phyloP scores from a whole-genome alignment of 345 rosid genomes.

The Erysimum cheiranthoides region DNA sequence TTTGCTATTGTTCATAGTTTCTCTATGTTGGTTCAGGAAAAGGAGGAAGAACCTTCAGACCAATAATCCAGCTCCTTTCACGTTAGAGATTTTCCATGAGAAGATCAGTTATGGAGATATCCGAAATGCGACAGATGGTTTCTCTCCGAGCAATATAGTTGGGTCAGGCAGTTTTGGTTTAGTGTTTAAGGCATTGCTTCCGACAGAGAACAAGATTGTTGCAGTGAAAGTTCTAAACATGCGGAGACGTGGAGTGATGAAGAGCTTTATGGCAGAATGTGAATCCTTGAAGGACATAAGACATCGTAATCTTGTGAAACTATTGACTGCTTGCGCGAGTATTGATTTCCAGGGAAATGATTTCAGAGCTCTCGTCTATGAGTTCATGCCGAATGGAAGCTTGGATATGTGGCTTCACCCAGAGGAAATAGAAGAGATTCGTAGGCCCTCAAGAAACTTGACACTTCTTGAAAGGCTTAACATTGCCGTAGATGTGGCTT shows the following conservation, averaged over 20 bases:
- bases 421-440: neutral
- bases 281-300: constrained; percentile 43
- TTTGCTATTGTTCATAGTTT: neutral
- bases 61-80: neutral
- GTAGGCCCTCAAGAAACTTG: constrained; percentile 2
- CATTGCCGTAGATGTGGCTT: constrained; percentile 40
- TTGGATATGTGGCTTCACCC: constrained; percentile 51
- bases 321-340: constrained; percentile 55
- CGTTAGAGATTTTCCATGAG: neutral
- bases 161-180: neutral
- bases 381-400: constrained; percentile 56
- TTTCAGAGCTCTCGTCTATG: constrained; percentile 57
- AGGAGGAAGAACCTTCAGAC: neutral
- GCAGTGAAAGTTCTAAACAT: constrained; percentile 50
- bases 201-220: neutral
- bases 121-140: neutral
- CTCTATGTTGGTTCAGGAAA: neutral
- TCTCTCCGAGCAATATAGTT: neutral
- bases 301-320: constrained; percentile 58
- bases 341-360: constrained; percentile 49
- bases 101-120: constrained; percentile 2
- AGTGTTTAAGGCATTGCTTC: neutral
- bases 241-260: constrained; percentile 45
- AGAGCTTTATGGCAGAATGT: constrained; percentile 56
- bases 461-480: constrained; percentile 43